These are phyloP conservation scores for Verbena officinalis DNA, from an alignment of 257 asterid genomes.

Conservation along the genomic window DNA sequence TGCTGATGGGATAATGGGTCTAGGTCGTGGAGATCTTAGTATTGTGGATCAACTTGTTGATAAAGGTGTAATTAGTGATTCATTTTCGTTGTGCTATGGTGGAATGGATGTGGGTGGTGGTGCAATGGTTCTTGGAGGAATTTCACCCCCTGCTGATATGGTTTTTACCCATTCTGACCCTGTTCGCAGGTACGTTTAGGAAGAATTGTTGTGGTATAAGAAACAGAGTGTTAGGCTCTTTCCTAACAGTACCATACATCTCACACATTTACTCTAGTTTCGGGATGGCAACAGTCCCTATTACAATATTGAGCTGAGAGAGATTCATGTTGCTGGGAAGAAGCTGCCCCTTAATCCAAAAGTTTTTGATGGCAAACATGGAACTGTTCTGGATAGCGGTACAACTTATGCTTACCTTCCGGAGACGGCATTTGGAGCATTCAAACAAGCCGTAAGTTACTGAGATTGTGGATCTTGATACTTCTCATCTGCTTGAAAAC, in stretches of 20 bases:
- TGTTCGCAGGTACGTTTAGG: conserved; percentile 77
- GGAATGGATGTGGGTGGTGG: conserved; percentile 99
- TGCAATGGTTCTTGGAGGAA: conserved; percentile 97
- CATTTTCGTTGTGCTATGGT: conserved; percentile 95
- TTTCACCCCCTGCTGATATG: conserved; percentile 80
- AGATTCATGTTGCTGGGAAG: conserved; percentile 97
- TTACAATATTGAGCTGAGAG: conserved; percentile 97
- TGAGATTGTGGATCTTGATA: conserved; percentile 28
- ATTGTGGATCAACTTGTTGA: conserved; percentile 96
- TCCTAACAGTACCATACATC: conserved; percentile 90
- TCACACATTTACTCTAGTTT: conserved; percentile 99
- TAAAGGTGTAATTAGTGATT: conserved; percentile 81
- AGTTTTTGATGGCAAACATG: conserved; percentile 87
- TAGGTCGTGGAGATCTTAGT: conserved; percentile 98
- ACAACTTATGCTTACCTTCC: conserved; percentile 98
- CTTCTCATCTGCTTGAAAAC: conserved; percentile 19
- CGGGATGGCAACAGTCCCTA: conserved; percentile 99
- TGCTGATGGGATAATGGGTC: conserved; percentile 99
- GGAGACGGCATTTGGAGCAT: conserved; percentile 79
- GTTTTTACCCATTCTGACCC: conserved; percentile 83
- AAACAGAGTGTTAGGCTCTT: conserved; percentile 71
- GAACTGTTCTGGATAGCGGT: conserved; percentile 95
- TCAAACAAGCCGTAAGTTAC: conserved; percentile 83
- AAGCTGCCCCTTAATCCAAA: conserved; percentile 57
- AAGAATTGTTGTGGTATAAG: conserved; percentile 34